A percentile compares a stretch with the other conserved stretches of the same genome.
Evolutionary conservation across 768 basidiomycete genomes (phyloP).

Genomic region (Boletus insuetus): DNA sequence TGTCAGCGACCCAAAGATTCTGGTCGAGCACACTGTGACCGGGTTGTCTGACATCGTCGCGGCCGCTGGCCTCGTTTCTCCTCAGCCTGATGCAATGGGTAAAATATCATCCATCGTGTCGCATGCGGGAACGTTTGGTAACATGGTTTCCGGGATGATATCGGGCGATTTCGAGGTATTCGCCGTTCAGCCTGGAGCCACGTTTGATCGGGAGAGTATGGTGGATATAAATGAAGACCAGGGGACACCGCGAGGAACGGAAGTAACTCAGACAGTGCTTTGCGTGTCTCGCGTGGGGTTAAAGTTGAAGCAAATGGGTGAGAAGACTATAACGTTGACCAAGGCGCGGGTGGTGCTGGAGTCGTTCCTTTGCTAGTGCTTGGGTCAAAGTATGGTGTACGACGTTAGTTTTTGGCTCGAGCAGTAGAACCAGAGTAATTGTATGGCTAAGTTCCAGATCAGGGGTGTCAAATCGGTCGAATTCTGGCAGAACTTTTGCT

Average conservation of each 20-base stretch:
- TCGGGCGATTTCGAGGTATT: slow-evolving; percentile 11
- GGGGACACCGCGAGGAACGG: neutral
- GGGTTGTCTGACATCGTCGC: slow-evolving; percentile 2
- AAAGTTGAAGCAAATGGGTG: neutral
- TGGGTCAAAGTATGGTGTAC: too few relatives aligned
- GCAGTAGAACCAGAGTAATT: too few relatives aligned
- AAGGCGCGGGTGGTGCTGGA: neutral
- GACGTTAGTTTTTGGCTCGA: too few relatives aligned
- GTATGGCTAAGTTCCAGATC: too few relatives aligned
- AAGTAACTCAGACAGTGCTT: neutral
- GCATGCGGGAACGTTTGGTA: neutral
- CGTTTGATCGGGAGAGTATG: neutral
- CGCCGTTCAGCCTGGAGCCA: neutral
- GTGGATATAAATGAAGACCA: neutral
- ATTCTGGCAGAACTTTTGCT: too few relatives aligned
- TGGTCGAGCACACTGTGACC: neutral
- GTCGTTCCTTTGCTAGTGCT: neutral
- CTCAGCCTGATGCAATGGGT: neutral
- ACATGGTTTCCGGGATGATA: slow-evolving; percentile 6
- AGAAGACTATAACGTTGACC: neutral
- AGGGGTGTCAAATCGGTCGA: too few relatives aligned
- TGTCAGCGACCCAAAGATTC: neutral
- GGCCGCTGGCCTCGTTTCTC: neutral
- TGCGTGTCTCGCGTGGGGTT: neutral
- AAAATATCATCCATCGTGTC: neutral